Evolutionary conservation across 2,329 filamentous ascomycete species (phyloP).

Genomic region (Alternaria sp.): DNA sequence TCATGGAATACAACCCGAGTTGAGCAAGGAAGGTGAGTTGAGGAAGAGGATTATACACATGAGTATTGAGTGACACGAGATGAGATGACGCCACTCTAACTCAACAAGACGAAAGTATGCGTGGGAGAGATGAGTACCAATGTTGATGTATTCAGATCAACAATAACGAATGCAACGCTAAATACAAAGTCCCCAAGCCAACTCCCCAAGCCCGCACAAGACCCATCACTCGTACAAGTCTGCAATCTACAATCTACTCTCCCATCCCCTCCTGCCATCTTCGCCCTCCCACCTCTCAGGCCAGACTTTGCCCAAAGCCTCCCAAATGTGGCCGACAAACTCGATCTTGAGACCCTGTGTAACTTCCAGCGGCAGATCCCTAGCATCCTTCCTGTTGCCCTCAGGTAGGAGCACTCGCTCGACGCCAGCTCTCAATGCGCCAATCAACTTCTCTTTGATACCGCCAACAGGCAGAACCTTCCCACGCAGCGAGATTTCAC

Average conservation of each 20-base stretch:
- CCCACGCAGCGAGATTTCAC: constrained; percentile 80
- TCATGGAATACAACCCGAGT: too few relatives aligned
- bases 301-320: constrained; percentile 90
- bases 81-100: not conserved
- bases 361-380: constrained; percentile 90
- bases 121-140: not conserved
- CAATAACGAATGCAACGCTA: constrained; percentile 8
- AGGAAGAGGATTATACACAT: too few relatives aligned
- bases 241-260: constrained; percentile 74
- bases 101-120: not conserved
- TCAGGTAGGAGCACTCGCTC: constrained; percentile 90
- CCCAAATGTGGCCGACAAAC: constrained; percentile 93
- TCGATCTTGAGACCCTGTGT: constrained; percentile 86
- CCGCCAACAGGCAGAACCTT: constrained; percentile 93
- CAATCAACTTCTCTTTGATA: constrained; percentile 98
- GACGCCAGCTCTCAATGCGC: constrained; percentile 88
- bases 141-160: not conserved
- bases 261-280: constrained; percentile 67
- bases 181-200: constrained; percentile 1
- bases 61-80: not conserved
- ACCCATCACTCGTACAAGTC: not conserved
- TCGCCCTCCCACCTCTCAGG: constrained; percentile 81
- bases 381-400: constrained; percentile 90
- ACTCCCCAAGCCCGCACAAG: not conserved
- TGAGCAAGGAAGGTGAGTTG: too few relatives aligned